Evolutionary conservation across 345 rosid species (phyloP).

Genomic region (Cardamine resedifolia): DNA sequence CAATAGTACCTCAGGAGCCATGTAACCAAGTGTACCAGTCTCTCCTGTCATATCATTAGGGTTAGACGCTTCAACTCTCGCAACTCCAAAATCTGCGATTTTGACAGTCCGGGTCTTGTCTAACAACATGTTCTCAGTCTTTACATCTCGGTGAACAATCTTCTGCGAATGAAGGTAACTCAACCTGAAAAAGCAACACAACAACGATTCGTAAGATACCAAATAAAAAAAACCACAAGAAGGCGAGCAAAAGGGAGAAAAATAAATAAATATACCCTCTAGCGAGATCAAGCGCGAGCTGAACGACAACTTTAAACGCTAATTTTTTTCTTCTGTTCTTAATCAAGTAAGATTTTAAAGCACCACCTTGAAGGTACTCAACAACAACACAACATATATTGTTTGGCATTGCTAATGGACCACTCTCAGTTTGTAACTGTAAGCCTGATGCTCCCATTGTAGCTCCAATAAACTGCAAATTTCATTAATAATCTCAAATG

Average conservation of each 20-base stretch:
- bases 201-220: not conserved
- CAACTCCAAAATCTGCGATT: constrained; percentile 98
- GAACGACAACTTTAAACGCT: constrained; percentile 88
- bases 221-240: not conserved
- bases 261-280: constrained; percentile 82
- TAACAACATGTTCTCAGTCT: constrained; percentile 97
- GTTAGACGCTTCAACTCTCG: constrained; percentile 98
- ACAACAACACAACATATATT: constrained; percentile 94
- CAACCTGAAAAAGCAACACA: constrained; percentile 57
- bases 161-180: constrained; percentile 94
- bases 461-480: constrained; percentile 88
- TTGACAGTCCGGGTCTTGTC: constrained; percentile 82
- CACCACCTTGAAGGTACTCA: constrained; percentile 96
- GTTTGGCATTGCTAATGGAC: constrained; percentile 80
- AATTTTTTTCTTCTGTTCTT: constrained; percentile 89
- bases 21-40: constrained; percentile 98
- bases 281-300: constrained; percentile 96
- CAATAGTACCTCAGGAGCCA: constrained; percentile 94
- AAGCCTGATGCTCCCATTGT: constrained; percentile 88
- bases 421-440: constrained; percentile 77
- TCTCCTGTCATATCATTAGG: constrained; percentile 99
- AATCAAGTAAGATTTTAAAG: constrained; percentile 80
- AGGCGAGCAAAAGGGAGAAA: not conserved
- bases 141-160: constrained; percentile 98
- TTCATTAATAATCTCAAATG: not conserved